Evolutionary conservation across 179 eudicot species (phyloP), one percentile per base, ranked within the genome.

Genomic region (Silene vulgaris): DNA sequence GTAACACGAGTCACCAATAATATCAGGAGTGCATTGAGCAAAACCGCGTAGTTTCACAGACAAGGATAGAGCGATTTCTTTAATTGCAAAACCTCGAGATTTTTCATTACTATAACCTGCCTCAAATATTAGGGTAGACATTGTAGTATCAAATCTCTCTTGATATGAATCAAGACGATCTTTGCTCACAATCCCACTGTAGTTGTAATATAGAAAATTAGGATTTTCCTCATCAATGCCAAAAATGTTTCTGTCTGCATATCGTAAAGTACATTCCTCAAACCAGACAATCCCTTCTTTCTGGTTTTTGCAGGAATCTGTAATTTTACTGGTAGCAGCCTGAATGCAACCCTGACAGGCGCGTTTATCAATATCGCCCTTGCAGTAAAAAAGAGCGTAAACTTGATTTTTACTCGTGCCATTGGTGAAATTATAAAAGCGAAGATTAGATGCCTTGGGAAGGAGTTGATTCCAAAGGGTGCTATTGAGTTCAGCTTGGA

Each of bases 241-340:
- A 48, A 65, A 75, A n/a, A 75, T 65, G 20, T 13, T 26, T 19
- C 72, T 63, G 8, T 75, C 66, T 8, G 78, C 54, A 52, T 75
- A 75, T 19, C 72, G 72, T 12, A 74, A 74, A 23, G 69, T 74
- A 50, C 76, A 74, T 40, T 62, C 68, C 60, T 74, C 57, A 16
- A n/a, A 75, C 72, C 78, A 75, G 11, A 75, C 65, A 30, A 75
- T 75, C 29, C 54, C 78, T 66, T 75, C 72, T 75, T 65, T 75
- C 1, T 0, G 4, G 14, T 9, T 2, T n/a, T 13, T 11, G 30
- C 78, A 75, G 21, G 5, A 30, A 16, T 66, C 32, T 12, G 8
- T 65, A 19, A 67, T 52, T 20, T 52, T 75, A 19, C n/a, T 17
- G 29, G 48, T 60, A 7, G 78, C 78, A 28, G 29, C 72, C 14